Evolutionary conservation across 192 early-diverging fungal genomes (phyloP), one percentile per base, ranked within the genome.

Genomic region (Gorgonomyces haynaldii): DNA sequence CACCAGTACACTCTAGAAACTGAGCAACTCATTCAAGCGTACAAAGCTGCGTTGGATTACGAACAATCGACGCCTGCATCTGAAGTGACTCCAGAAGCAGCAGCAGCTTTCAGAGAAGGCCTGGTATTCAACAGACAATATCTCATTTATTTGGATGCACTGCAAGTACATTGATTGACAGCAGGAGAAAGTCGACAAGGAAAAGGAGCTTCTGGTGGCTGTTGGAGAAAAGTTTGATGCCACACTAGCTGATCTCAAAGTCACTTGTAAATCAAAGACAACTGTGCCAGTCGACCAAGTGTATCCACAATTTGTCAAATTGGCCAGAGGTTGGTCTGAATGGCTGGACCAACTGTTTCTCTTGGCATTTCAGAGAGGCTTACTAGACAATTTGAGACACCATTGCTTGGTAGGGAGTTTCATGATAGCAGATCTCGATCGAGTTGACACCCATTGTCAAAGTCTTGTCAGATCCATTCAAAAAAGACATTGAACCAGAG

Each of bases 241-340:
- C 27, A 58, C 62, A 0, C 52, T 78, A 21, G 23, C 51, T 15
- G 72, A 75, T 31, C 51, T 78, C 35, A 72, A 72, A 45, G 35
- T 53, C 19, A 64, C 69, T 20, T 78, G 76, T 48, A 64, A 61
- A 32, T 58, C 76, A 8, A 75, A 72, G 44, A 72, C 76, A 5
- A 70, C 76, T 16, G 76, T 78, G 19, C 76, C 76, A 3, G 76
- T 78, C 1, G 76, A 78, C 44, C 76, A 78, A 50, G 76, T 49
- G 22, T 49, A 49, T 62, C 76, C 76, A 7, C 64, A 62, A 53
- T 78, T 78, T 42, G 69, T 78, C 21, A 31, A 51, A 12, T 51
- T 78, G 19, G 60, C 76, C 1, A 69, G 52, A 26, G 43, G 67
- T 17, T 78, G 76, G 76, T 45, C 54, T 19, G 58, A 57, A 25